phyloP scores from a whole-genome alignment of 1,284 basidiomycete genomes.

The Boletus holoroseus region DNA sequence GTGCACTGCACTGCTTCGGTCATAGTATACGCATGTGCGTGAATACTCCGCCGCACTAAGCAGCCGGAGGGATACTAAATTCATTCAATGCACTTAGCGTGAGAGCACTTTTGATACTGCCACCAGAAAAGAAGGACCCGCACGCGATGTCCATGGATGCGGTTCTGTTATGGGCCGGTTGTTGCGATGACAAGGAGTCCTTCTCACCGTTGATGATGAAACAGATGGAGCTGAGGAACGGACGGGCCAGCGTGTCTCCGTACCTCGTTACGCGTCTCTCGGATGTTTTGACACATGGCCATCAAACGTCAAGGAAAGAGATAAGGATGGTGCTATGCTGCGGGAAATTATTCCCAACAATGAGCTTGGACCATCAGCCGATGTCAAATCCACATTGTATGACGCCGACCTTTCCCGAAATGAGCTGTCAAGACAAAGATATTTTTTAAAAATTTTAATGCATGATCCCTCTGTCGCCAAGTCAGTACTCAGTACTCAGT shows the following conservation, averaged over 20 bases:
- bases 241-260: conserved; percentile 15
- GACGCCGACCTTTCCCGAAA: conserved; percentile 16
- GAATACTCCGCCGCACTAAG: neutral
- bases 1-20: neutral
- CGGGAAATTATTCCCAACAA: conserved; percentile 21
- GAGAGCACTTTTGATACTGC: conserved; percentile 7
- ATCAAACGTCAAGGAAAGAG: conserved; percentile 28
- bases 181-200: conserved; percentile 18
- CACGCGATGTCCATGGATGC: neutral
- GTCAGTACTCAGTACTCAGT: neutral
- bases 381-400: conserved; percentile 21
- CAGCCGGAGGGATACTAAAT: neutral
- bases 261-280: conserved; percentile 19
- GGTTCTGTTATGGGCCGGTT: conserved; percentile 4
- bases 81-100: conserved; percentile 2
- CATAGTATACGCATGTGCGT: neutral
- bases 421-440: conserved; percentile 20
- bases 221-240: conserved; percentile 16
- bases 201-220: conserved; percentile 25
- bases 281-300: conserved; percentile 24
- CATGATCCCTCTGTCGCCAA: neutral
- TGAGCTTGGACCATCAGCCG: conserved; percentile 27
- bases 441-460: conserved; percentile 2
- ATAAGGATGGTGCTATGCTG: conserved; percentile 6
- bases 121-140: neutral